phyloP scores from a whole-genome alignment of 2,329 filamentous ascomycete genomes.

The Talaromyces sp. region DNA sequence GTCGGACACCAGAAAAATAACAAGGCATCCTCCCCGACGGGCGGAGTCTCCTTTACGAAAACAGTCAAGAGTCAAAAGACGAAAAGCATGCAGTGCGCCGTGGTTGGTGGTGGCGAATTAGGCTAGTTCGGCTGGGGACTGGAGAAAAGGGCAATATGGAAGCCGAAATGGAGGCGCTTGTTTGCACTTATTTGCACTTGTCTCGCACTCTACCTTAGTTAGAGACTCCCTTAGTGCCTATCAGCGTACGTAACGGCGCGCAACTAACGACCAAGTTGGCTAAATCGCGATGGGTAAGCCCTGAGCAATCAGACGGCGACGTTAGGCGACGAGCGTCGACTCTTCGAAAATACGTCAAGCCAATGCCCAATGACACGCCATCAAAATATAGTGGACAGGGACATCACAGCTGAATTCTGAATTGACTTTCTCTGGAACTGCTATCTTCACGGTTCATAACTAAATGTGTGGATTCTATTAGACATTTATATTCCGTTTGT shows the following conservation, averaged over 20 bases:
- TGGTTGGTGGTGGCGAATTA: slow-evolving; percentile 15
- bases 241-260: slow-evolving; percentile 4
- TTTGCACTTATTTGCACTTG: neutral
- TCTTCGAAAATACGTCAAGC: neutral
- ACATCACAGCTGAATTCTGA: slow-evolving; percentile 8
- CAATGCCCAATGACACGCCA: neutral
- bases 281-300: neutral
- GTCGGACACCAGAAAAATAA: neutral
- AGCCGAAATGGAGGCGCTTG: neutral
- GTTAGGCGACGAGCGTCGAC: neutral
- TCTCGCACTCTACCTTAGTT: neutral
- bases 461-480: neutral
- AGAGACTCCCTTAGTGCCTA: neutral
- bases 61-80: neutral
- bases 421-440: slow-evolving; percentile 6
- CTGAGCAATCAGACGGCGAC: slow-evolving; percentile 9
- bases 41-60: slow-evolving; percentile 1
- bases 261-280: neutral
- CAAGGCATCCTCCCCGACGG: slow-evolving; percentile 1
- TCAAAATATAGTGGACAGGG: slow-evolving; percentile 1
- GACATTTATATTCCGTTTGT: neutral
- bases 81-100: neutral
- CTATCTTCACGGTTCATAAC: neutral
- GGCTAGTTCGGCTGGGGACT: slow-evolving; percentile 1
- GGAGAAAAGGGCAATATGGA: neutral